phyloP scores from a whole-genome alignment of 2,329 filamentous ascomycete genomes.

The Cladophialophora bantiana region DNA sequence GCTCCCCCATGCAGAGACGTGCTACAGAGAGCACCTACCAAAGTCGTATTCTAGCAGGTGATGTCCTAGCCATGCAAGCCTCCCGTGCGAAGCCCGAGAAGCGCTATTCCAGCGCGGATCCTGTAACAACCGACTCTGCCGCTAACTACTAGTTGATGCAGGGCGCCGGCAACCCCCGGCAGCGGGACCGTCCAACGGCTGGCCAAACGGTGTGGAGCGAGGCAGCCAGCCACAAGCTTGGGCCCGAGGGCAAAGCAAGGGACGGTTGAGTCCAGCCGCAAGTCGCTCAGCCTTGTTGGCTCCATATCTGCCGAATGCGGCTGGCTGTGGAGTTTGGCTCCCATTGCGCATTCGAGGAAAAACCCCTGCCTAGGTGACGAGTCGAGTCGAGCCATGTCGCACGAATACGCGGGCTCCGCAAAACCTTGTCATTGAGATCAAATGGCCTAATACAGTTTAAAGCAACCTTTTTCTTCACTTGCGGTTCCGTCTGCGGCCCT shows the following conservation, averaged over 20 bases:
- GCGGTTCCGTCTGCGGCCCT: not conserved
- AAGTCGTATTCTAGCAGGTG: not conserved
- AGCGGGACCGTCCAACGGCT: constrained; percentile 13
- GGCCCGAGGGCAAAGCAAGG: no score
- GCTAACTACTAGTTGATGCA: not conserved
- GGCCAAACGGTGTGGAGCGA: no score
- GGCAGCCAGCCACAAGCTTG: no score
- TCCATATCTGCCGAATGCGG: no score
- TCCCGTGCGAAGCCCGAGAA: not conserved
- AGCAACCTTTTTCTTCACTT: not conserved
- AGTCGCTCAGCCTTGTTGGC: no score
- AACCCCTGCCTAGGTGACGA: not conserved
- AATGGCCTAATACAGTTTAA: not conserved
- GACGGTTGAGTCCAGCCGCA: no score
- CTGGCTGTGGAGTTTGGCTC: no score
- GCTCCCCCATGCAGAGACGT: not conserved
- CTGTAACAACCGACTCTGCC: not conserved
- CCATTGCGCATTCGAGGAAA: not conserved
- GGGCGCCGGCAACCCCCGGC: constrained; percentile 6
- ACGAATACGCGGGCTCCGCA: not conserved
- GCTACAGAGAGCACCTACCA: not conserved
- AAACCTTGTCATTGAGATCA: not conserved
- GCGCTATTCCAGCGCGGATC: not conserved
- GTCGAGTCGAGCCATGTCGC: not conserved
- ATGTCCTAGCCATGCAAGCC: not conserved